Evolutionary conservation across 2,329 filamentous ascomycete species (phyloP).

Genomic region (Pyrenophora teres): DNA sequence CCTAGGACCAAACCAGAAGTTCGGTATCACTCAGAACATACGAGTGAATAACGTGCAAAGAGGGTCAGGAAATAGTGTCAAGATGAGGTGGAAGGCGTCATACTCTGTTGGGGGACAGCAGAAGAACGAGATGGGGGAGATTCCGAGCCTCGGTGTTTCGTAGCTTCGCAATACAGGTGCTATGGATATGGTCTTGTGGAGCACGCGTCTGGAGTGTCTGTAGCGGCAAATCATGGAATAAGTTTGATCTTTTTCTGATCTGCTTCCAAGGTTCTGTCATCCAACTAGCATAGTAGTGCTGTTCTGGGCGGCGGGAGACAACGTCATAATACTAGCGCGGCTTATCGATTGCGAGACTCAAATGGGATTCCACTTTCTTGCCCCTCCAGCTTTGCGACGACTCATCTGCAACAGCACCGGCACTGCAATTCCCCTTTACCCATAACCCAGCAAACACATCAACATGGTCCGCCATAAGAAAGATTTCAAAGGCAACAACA

Average conservation of each 20-base stretch:
- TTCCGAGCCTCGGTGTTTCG: constrained; percentile 76
- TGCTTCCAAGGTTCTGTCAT: not conserved
- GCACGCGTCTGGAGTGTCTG: constrained; percentile 2
- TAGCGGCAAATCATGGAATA: not conserved
- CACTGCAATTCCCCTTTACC: not conserved
- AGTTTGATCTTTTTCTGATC: not conserved
- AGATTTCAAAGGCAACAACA: constrained; percentile 76
- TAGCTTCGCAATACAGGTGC: constrained; percentile 45
- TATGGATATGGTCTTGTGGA: constrained; percentile 1
- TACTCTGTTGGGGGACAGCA: constrained; percentile 71
- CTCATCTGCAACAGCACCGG: constrained; percentile 3
- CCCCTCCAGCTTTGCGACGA: constrained; percentile 21
- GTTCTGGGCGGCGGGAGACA: not conserved
- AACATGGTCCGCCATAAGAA: constrained; percentile 96
- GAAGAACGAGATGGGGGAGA: constrained; percentile 82
- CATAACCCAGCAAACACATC: not conserved
- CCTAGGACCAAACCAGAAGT: constrained; percentile 71
- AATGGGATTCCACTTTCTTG: constrained; percentile 21
- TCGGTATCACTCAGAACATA: constrained; percentile 82
- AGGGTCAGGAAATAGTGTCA: constrained; percentile 76
- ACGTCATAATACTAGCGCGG: constrained; percentile 18
- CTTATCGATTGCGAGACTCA: constrained; percentile 28
- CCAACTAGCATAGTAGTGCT: not conserved
- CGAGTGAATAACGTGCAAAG: constrained; percentile 74
- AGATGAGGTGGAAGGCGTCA: constrained; percentile 85